A percentile compares a stretch with the other conserved stretches of the same genome.
Conservation (phyloP, 1,284 basidiomycete species). For the Xerocomus nothofagi region DNA sequence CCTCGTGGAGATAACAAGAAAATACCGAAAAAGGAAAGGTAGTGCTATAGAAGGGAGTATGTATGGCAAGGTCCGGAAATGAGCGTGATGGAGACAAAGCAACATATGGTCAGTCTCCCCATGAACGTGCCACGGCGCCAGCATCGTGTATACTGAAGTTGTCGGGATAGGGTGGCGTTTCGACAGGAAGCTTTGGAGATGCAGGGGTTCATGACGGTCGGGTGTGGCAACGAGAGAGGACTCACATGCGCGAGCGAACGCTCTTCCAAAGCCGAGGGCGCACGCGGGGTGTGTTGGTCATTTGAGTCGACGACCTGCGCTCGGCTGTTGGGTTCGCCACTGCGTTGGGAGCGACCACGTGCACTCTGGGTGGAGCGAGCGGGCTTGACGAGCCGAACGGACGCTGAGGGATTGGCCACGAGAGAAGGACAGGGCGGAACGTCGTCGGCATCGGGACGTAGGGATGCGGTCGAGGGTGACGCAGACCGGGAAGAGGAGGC, state of each 20-base stretch:
- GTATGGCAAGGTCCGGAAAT: slow-evolving; percentile 31
- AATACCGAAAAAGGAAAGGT: slow-evolving; percentile 23
- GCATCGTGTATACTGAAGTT: slow-evolving; percentile 32
- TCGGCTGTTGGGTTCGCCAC: slow-evolving; percentile 13
- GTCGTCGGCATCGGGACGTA: slow-evolving; percentile 26
- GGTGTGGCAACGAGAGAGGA: background rate
- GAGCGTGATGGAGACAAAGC: slow-evolving; percentile 27
- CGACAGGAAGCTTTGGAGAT: slow-evolving; percentile 12
- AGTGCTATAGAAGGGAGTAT: slow-evolving; percentile 20
- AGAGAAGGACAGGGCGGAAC: slow-evolving; percentile 10
- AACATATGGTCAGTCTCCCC: slow-evolving; percentile 31
- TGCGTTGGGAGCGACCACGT: slow-evolving; percentile 27
- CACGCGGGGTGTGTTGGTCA: slow-evolving; percentile 5
- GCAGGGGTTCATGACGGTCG: slow-evolving; percentile 7
- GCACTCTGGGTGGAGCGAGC: slow-evolving; percentile 7
- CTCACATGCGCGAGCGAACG: slow-evolving; percentile 16
- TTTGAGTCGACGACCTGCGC: background rate
- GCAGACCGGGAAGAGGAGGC: slow-evolving; percentile 43
- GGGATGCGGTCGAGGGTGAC: slow-evolving; percentile 22
- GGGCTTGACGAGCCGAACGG: slow-evolving; percentile 28
- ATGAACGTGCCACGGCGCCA: slow-evolving; percentile 36
- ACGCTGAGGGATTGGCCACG: background rate
- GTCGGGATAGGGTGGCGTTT: slow-evolving; percentile 22
- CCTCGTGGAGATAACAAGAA: slow-evolving; percentile 38
- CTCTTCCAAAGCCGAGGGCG: slow-evolving; percentile 3